Evolutionary conservation across 2,329 filamentous ascomycete genomes (phyloP).

Genomic region (Myriosclerotinia duriaeana): DNA sequence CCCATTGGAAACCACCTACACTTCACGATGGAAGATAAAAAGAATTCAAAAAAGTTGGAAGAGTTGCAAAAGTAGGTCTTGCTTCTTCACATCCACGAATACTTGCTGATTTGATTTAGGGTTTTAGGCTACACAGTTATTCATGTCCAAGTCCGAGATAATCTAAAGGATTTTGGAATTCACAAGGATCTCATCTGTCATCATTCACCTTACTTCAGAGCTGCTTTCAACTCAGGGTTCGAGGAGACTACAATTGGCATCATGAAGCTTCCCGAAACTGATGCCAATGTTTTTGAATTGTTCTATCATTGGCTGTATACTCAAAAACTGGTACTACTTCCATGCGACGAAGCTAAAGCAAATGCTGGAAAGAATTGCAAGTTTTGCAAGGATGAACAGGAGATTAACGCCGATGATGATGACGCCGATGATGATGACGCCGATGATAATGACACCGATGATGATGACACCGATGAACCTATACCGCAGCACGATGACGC

Average conservation of each 20-base stretch:
- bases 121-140: conserved; percentile 20
- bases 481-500: neutral
- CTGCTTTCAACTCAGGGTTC: conserved; percentile 25
- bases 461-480: neutral
- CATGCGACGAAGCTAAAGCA: neutral
- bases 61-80: neutral
- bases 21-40: neutral
- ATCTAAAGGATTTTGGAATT: conserved; percentile 26
- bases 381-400: too few species aligned
- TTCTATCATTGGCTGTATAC: conserved; percentile 29
- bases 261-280: conserved; percentile 23
- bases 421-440: neutral
- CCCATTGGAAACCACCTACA: neutral
- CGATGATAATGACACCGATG: neutral
- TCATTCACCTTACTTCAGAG: conserved; percentile 31
- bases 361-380: neutral
- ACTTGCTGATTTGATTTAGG: neutral
- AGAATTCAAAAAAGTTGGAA: too few species aligned
- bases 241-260: conserved; percentile 22
- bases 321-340: neutral
- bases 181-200: conserved; percentile 29
- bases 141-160: conserved; percentile 24
- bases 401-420: neutral
- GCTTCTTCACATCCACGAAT: neutral
- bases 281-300: conserved; percentile 21